These are phyloP conservation scores for Ampelomyces quisqualis DNA, from an alignment of 2,329 filamentous ascomycete genomes.

Conservation along the genomic window DNA sequence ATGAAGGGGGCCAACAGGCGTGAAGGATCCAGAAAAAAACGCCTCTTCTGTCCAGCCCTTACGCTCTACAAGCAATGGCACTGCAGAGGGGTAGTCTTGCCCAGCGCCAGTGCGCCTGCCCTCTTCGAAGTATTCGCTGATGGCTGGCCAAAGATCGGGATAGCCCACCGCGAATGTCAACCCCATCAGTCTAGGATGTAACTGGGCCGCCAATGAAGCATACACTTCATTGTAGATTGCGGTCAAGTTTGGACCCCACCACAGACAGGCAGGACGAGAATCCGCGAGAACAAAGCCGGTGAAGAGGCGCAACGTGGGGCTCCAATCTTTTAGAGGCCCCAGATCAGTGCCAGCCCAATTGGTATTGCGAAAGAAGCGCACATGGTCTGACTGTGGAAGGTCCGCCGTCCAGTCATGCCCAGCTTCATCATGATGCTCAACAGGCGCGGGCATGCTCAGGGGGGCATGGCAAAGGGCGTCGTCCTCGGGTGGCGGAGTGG, in stretches of 20 bases:
- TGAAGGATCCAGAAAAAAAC: slow-evolving; percentile 37
- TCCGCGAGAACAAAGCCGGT: slow-evolving; percentile 35
- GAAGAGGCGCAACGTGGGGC: slow-evolving; percentile 31
- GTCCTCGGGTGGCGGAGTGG: slow-evolving; percentile 19
- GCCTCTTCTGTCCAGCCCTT: slow-evolving; percentile 34
- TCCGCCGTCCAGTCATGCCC: slow-evolving; percentile 32
- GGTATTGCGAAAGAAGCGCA: slow-evolving; percentile 34
- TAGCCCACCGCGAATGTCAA: slow-evolving; percentile 30
- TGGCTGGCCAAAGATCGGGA: slow-evolving; percentile 30
- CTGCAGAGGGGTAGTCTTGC: slow-evolving; percentile 25
- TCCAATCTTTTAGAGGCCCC: slow-evolving; percentile 30
- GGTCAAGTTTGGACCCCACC: slow-evolving; percentile 36
- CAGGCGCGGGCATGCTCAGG: slow-evolving; percentile 5
- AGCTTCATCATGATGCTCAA: background rate
- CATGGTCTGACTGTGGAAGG: slow-evolving; percentile 34
- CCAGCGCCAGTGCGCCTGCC: slow-evolving; percentile 26
- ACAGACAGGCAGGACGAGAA: slow-evolving; percentile 36
- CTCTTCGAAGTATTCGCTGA: slow-evolving; percentile 28
- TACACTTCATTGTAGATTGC: slow-evolving; percentile 40
- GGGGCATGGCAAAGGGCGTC: slow-evolving; percentile 5
- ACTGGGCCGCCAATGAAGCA: slow-evolving; percentile 26
- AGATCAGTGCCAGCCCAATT: slow-evolving; percentile 32
- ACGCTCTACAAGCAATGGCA: slow-evolving; percentile 30
- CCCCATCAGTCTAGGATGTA: slow-evolving; percentile 38
- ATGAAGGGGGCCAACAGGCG: slow-evolving; percentile 31